Base-by-base conservation (phyloP, 805 yeast genomes). In the Brettanomyces bruxellensis region DNA sequence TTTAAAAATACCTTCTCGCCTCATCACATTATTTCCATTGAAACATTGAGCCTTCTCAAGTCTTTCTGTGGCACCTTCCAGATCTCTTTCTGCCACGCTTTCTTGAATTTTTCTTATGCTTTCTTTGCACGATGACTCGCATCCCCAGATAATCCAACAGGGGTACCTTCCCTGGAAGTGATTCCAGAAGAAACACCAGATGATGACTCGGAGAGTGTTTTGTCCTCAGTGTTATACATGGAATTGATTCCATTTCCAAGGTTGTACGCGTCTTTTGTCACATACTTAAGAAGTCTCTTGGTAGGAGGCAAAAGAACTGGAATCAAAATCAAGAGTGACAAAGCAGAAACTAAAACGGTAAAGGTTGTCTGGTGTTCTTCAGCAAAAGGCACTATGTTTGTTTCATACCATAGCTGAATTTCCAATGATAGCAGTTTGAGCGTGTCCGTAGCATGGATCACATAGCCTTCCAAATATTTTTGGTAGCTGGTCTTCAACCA, bases 261-360 rank as follows among this genome's bases (percentile, higher is more conserved):
- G 37, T 51, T 47, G 43, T 56, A 54, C 3, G 58, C 53, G 44
- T 61, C 65, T 34, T 49, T 52, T 13, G 54, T 50, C 24, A 42
- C 38, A 13, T 34, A 30, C 6, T 11, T 22, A 25, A 40, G 34
- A 9, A 25, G 7, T 24, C 13, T 22, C 41, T 38, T 38, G 7
- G 25, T 7, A 23, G 8, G 18, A 6, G 25, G 24, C 8, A 38
- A 23, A 13, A 38, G 13, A 12, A 23, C 3, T 40, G 34, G 34
- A 8, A 40, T 40, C 6, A 25, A 22, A 24, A 40, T 18, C 32
- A 28, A 28, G 32, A 28, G 32, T 9, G 32, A 28, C 11, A 28
- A 28, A 28, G 32, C 11, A 7, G 32, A 28, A 9, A 28, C 32
- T 28, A 28, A 7, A 28, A 28, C 11, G 32, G 32, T 9, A 28